phyloP scores from a whole-genome alignment of 768 basidiomycete species.

The Collybiopsis confluens region DNA sequence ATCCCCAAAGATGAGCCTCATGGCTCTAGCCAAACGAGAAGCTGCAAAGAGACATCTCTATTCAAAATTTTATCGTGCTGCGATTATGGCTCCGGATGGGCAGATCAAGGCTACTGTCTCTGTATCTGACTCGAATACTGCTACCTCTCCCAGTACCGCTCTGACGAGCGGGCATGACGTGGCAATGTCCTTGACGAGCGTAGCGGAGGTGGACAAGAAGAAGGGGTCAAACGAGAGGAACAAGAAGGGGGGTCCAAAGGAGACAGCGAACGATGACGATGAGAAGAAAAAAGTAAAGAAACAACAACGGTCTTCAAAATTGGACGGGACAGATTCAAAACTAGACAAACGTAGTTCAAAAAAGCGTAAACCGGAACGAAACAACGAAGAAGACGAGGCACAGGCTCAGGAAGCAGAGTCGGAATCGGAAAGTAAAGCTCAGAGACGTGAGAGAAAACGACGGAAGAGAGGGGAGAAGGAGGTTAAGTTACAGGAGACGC shows the following conservation, averaged over 20 bases:
- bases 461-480: neutral
- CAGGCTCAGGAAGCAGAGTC: neutral
- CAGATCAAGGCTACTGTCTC: neutral
- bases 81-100: constrained; percentile 41
- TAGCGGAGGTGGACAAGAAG: neutral
- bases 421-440: constrained; percentile 10
- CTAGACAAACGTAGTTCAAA: constrained; percentile 4
- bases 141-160: too few species aligned
- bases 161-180: too few species aligned
- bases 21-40: constrained; percentile 70
- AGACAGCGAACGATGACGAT: constrained; percentile 11
- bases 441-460: constrained; percentile 8
- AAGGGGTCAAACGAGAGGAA: neutral
- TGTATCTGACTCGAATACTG: neutral
- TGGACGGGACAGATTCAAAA: neutral
- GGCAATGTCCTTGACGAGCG: too few species aligned
- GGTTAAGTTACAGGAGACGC: neutral
- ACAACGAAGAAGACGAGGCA: constrained; percentile 7
- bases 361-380: constrained; percentile 2
- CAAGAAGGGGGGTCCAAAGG: neutral
- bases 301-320: too few species aligned
- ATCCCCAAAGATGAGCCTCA: too few species aligned
- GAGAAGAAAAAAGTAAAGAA: constrained; percentile 11
- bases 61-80: constrained; percentile 76
- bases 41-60: constrained; percentile 76